These are phyloP conservation scores for Stentor coeruleus DNA, from an alignment of 73 alveolate species.

Conservation along the genomic window DNA sequence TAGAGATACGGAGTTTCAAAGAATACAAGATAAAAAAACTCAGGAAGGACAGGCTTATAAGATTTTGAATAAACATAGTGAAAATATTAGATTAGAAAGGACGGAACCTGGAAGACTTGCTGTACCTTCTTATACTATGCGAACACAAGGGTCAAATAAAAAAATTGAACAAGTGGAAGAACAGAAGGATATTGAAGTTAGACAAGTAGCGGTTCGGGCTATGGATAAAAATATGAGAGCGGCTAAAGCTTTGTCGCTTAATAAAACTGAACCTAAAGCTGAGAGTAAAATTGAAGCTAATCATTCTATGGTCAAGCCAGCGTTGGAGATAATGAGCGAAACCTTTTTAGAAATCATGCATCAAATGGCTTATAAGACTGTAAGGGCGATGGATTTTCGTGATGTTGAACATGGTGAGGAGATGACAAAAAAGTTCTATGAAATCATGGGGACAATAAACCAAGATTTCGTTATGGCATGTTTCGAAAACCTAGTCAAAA, in stretches of 20 bases:
- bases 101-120: slow-evolving; percentile 25
- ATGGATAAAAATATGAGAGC: slow-evolving; percentile 27
- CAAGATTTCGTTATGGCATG: slow-evolving; percentile 4
- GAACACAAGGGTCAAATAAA: neutral
- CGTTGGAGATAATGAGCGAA: slow-evolving; percentile 25
- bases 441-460: neutral
- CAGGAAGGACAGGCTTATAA: neutral
- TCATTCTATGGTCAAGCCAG: slow-evolving; percentile 10
- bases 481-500: neutral
- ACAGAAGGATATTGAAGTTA: slow-evolving; percentile 7
- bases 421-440: neutral
- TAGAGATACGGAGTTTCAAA: neutral
- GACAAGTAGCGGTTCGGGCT: slow-evolving; percentile 18
- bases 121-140: neutral
- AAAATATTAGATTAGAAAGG: slow-evolving; percentile 2
- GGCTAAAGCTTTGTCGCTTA: slow-evolving; percentile 10
- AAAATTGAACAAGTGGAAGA: neutral
- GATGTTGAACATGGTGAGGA: slow-evolving; percentile 20
- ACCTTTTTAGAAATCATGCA: slow-evolving; percentile 18
- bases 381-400: neutral
- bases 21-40: slow-evolving; percentile 22
- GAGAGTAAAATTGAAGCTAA: neutral
- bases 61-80: slow-evolving; percentile 9
- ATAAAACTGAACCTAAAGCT: neutral
- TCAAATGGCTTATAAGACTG: neutral